Evolutionary conservation across 2,329 filamentous ascomycete species (phyloP).

Genomic region (Parasarocladium wereldwijsianum): DNA sequence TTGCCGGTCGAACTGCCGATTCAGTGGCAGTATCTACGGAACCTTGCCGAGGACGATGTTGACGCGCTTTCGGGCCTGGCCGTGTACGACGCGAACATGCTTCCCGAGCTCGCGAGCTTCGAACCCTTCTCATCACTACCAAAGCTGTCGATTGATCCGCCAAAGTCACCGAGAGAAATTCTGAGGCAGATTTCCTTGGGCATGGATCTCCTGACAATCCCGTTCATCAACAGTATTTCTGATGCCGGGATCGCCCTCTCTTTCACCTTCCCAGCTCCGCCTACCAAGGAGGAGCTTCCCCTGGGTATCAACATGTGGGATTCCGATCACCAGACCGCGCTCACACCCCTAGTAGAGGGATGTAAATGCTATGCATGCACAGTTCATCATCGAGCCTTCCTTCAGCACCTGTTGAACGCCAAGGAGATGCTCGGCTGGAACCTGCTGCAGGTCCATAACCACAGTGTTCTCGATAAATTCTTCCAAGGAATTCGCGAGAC

Average conservation of each 20-base stretch:
- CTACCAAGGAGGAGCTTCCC: conserved; percentile 18
- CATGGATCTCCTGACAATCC: conserved; percentile 64
- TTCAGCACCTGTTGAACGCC: conserved; percentile 75
- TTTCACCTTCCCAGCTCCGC: conserved; percentile 53
- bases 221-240: conserved; percentile 59
- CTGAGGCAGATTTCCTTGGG: conserved; percentile 64
- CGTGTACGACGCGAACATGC: conserved; percentile 58
- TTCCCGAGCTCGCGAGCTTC: conserved; percentile 48
- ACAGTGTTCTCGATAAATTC: conserved; percentile 56
- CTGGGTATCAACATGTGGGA: conserved; percentile 73
- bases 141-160: conserved; percentile 58
- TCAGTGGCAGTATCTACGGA: conserved; percentile 68
- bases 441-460: conserved; percentile 84
- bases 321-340: conserved; percentile 41
- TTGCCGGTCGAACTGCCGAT: conserved; percentile 60
- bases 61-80: conserved; percentile 53
- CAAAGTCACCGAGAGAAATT: conserved; percentile 59
- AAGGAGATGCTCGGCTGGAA: conserved; percentile 98
- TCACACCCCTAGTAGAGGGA: conserved; percentile 42
- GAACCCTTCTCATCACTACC: conserved; percentile 45
- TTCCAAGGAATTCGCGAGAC: conserved; percentile 55
- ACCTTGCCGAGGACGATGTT: conserved; percentile 49
- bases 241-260: conserved; percentile 75
- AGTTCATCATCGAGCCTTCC: conserved; percentile 70
- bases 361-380: conserved; percentile 78